phyloP scores from a whole-genome alignment of 495 filamentous ascomycete genomes.

The Annulohypoxylon stygium region DNA sequence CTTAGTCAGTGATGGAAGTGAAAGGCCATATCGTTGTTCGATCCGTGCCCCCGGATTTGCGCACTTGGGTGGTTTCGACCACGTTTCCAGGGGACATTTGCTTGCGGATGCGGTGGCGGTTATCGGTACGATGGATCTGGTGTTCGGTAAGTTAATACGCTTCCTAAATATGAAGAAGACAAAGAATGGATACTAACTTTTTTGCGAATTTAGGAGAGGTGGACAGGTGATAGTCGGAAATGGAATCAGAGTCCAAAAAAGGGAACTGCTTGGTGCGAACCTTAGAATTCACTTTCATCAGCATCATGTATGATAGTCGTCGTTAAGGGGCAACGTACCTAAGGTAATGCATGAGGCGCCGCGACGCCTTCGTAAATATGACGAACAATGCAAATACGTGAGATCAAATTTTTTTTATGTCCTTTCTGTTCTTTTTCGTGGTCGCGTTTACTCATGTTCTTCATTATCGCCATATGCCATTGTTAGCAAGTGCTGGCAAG shows the following conservation, averaged over 20 bases:
- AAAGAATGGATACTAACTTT: slow-evolving; percentile 29
- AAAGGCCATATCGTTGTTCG: slow-evolving; percentile 97
- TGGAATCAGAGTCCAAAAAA: slow-evolving; percentile 32
- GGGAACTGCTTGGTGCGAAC: slow-evolving; percentile 30
- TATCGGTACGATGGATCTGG: slow-evolving; percentile 95
- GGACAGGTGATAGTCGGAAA: slow-evolving; percentile 55
- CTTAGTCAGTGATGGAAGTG: slow-evolving; percentile 95
- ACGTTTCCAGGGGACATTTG: slow-evolving; percentile 89
- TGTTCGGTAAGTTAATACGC: slow-evolving; percentile 61
- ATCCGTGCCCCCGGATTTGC: slow-evolving; percentile 97
- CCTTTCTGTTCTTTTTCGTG: background rate
- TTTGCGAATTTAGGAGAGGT: slow-evolving; percentile 58
- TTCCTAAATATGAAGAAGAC: background rate
- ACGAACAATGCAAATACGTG: slow-evolving; percentile 25
- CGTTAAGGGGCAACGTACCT: slow-evolving; percentile 25
- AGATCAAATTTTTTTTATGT: slow-evolving; percentile 11
- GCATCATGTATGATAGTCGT: slow-evolving; percentile 46
- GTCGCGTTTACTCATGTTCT: background rate
- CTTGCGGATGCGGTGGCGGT: slow-evolving; percentile 97
- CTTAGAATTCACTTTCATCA: slow-evolving; percentile 38
- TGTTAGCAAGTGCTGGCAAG: background rate
- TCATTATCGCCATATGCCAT: background rate
- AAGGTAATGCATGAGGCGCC: slow-evolving; percentile 30
- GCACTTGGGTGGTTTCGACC: slow-evolving; percentile 94
- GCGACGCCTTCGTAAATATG: slow-evolving; percentile 41